Conservation (phyloP, 495 filamentous ascomycete species). For the Durotheca rogersii region DNA sequence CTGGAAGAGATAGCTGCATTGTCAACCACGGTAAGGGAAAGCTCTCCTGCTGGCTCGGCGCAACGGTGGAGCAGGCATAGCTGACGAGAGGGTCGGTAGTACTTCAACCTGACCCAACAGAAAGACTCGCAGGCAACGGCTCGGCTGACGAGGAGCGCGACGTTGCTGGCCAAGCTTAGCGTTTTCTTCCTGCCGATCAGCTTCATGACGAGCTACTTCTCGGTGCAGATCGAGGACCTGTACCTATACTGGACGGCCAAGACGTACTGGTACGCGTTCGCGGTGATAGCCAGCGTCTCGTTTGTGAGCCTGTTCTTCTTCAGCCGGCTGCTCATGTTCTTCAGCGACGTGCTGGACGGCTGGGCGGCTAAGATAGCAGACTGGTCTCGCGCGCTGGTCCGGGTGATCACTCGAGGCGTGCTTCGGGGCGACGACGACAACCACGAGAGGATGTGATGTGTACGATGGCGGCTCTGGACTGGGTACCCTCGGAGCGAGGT, state of each 20-base stretch:
- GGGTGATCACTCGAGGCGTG: constrained; percentile 11
- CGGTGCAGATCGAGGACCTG: constrained; percentile 63
- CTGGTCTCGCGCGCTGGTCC: constrained; percentile 13
- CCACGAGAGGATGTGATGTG: constrained; percentile 4
- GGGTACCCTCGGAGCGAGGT: no score
- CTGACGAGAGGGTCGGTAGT: no score
- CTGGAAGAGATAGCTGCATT: constrained; percentile 76
- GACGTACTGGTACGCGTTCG: constrained; percentile 75
- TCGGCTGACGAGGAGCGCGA: constrained; percentile 74
- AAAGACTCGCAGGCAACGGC: constrained; percentile 80
- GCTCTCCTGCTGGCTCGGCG: not conserved
- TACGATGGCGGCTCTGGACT: no score
- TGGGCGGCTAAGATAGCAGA: constrained; percentile 24
- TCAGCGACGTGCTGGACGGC: constrained; percentile 53
- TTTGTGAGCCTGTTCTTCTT: constrained; percentile 60
- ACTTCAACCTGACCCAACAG: constrained; percentile 85
- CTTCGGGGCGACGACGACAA: constrained; percentile 18
- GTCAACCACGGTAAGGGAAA: constrained; percentile 56
- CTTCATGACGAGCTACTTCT: constrained; percentile 84
- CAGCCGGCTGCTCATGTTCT: constrained; percentile 46
- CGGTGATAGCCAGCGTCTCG: constrained; percentile 64
- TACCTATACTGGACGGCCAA: constrained; percentile 56
- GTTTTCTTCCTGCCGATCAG: constrained; percentile 84
- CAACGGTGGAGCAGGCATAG: constrained; percentile 18
- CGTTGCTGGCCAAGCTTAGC: constrained; percentile 78